Conservation (phyloP, 139 green algal genomes). For the Picochlorum sp. region DNA sequence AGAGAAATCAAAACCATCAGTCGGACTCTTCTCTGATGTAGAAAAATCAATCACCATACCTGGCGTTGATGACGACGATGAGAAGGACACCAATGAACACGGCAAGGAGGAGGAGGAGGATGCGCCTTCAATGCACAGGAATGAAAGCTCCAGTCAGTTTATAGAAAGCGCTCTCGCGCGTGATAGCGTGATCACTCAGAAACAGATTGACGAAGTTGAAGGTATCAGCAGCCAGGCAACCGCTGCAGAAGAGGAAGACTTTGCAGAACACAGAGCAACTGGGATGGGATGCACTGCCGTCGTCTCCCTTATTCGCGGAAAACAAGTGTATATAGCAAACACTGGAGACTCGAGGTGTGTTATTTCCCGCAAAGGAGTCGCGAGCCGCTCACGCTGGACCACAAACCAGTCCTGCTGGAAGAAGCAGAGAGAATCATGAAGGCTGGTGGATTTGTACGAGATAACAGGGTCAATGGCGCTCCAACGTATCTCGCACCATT, state of each 20-base stretch:
- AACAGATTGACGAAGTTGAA: background rate
- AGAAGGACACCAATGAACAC: no score
- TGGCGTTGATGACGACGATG: no score
- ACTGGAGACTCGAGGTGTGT: conserved; percentile 76
- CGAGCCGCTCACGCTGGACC: conserved; percentile 65
- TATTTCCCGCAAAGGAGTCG: conserved; percentile 45
- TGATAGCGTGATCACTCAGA: no score
- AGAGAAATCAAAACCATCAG: background rate
- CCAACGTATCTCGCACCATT: conserved; percentile 87
- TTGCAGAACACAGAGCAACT: conserved; percentile 11
- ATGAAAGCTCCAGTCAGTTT: no score
- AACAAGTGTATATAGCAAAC: conserved; percentile 26
- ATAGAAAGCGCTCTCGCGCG: no score
- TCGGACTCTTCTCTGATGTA: no score
- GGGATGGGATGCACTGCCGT: conserved; percentile 30
- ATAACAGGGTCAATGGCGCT: conserved; percentile 82
- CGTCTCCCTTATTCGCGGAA: conserved; percentile 12
- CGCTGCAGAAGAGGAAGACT: conserved; percentile 2
- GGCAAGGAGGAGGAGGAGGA: no score
- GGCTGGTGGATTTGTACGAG: conserved; percentile 62
- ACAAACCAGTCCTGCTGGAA: conserved; percentile 71
- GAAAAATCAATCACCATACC: no score
- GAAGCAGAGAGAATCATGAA: conserved; percentile 71
- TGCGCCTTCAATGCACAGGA: no score
- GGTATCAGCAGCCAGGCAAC: background rate